These are phyloP conservation scores for Jimgerdemannia lactiflua DNA, from an alignment of 192 early-diverging fungal genomes.

Conservation along the genomic window DNA sequence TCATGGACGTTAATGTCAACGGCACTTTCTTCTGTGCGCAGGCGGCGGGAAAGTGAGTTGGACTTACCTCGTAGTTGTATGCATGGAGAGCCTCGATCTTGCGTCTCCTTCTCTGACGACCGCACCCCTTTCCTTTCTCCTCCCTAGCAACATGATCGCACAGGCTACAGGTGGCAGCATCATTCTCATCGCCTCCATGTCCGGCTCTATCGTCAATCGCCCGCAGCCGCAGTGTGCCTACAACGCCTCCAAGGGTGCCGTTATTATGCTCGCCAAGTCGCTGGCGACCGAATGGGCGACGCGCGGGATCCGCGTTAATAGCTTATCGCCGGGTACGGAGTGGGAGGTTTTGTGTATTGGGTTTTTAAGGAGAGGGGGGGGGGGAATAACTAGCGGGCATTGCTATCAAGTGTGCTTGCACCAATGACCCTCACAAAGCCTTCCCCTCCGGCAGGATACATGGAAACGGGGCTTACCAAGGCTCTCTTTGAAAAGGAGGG, in stretches of 20 bases:
- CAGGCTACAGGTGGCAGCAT: constrained; percentile 26
- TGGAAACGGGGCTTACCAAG: constrained; percentile 16
- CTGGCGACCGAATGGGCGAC: constrained; percentile 43
- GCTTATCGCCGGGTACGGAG: constrained; percentile 28
- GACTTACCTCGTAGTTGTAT: background rate
- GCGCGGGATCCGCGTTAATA: constrained; percentile 32
- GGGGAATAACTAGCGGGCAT: background rate
- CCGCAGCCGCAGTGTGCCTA: constrained; percentile 41
- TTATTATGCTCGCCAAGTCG: constrained; percentile 40
- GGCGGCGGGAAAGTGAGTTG: constrained; percentile 29
- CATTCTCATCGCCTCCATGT: constrained; percentile 39
- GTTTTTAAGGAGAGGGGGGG: background rate
- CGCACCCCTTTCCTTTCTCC: background rate
- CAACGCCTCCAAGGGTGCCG: constrained; percentile 42
- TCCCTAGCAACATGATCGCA: constrained; percentile 24
- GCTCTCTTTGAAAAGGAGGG: constrained; percentile 12
- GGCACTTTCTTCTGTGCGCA: constrained; percentile 33
- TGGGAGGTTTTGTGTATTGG: background rate
- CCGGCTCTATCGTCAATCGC: constrained; percentile 26
- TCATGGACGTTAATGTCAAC: constrained; percentile 35
- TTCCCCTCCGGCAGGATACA: background rate
- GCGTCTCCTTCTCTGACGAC: background rate
- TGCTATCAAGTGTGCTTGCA: background rate
- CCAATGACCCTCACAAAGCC: background rate
- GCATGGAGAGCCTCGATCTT: background rate